Conservation (phyloP, 2,329 filamentous ascomycete species). For the Paraphoma chrysanthemicola region DNA sequence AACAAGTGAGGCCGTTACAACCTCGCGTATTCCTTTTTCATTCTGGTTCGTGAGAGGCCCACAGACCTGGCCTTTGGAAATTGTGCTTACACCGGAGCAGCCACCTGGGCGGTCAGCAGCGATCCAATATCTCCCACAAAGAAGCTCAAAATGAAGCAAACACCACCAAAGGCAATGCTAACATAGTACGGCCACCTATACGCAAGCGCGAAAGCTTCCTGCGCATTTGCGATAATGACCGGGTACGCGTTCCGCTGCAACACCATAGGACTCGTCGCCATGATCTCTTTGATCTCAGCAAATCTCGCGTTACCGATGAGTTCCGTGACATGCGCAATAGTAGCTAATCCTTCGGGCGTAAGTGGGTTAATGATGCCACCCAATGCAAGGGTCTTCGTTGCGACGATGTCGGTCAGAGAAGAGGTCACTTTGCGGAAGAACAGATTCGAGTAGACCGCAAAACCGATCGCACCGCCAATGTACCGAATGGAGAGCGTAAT, state of each 20-base stretch:
- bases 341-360: slow-evolving; percentile 51
- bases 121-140: slow-evolving; percentile 65
- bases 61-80: not conserved
- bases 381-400: slow-evolving; percentile 55
- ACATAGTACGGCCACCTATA: slow-evolving; percentile 69
- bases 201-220: slow-evolving; percentile 63
- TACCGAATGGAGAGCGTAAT: slow-evolving; percentile 74
- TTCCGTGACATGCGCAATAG: slow-evolving; percentile 53
- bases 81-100: slow-evolving; percentile 10
- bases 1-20: no score
- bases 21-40: no score
- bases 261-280: slow-evolving; percentile 53
- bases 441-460: slow-evolving; percentile 56
- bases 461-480: slow-evolving; percentile 71
- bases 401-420: slow-evolving; percentile 29
- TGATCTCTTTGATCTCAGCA: slow-evolving; percentile 49
- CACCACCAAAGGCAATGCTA: slow-evolving; percentile 67
- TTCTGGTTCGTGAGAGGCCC: no score
- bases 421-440: slow-evolving; percentile 35
- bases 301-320: slow-evolving; percentile 52
- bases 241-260: slow-evolving; percentile 52
- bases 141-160: slow-evolving; percentile 63
- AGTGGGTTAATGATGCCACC: slow-evolving; percentile 53
- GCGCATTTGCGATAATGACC: slow-evolving; percentile 60
- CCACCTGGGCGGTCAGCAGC: slow-evolving; percentile 26